phyloP scores from a whole-genome alignment of 2,329 filamentous ascomycete genomes.

The Xylogone sp. region DNA sequence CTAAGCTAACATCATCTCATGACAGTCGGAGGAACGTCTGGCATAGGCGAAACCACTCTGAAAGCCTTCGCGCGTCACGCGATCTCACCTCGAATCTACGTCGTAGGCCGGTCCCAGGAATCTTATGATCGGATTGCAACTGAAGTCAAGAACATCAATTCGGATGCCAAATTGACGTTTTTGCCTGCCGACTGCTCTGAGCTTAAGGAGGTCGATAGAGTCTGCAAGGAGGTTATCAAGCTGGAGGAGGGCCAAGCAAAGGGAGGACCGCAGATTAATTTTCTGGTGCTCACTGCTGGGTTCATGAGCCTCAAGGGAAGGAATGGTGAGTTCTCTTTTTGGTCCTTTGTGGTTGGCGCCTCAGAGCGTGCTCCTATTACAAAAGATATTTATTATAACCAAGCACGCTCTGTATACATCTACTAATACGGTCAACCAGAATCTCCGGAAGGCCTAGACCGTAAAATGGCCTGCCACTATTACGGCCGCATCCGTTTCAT shows the following conservation, averaged over 20 bases:
- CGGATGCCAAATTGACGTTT: slow-evolving; percentile 38
- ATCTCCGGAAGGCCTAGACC: slow-evolving; percentile 22
- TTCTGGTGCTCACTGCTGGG: neutral
- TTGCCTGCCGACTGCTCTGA: slow-evolving; percentile 37
- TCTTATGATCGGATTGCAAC: slow-evolving; percentile 32
- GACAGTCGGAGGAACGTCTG: slow-evolving; percentile 42
- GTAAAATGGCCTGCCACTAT: slow-evolving; percentile 33
- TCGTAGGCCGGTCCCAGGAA: slow-evolving; percentile 42
- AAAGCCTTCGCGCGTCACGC: slow-evolving; percentile 37
- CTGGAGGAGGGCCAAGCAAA: neutral
- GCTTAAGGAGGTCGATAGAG: slow-evolving; percentile 39
- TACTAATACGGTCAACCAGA: slow-evolving; percentile 11
- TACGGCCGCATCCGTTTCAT: slow-evolving; percentile 57
- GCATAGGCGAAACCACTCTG: slow-evolving; percentile 43
- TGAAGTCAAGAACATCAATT: slow-evolving; percentile 29
- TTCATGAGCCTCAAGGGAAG: slow-evolving; percentile 23
- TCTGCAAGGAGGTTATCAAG: slow-evolving; percentile 27
- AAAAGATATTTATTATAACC: no score
- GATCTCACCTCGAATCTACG: slow-evolving; percentile 35
- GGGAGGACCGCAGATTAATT: neutral
- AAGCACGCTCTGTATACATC: no score
- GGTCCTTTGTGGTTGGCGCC: no score
- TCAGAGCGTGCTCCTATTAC: no score
- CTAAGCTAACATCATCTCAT: neutral
- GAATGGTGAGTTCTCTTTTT: slow-evolving; percentile 3